phyloP scores from a whole-genome alignment of 2,329 filamentous ascomycete species.

The Ceratocystis colombiana region DNA sequence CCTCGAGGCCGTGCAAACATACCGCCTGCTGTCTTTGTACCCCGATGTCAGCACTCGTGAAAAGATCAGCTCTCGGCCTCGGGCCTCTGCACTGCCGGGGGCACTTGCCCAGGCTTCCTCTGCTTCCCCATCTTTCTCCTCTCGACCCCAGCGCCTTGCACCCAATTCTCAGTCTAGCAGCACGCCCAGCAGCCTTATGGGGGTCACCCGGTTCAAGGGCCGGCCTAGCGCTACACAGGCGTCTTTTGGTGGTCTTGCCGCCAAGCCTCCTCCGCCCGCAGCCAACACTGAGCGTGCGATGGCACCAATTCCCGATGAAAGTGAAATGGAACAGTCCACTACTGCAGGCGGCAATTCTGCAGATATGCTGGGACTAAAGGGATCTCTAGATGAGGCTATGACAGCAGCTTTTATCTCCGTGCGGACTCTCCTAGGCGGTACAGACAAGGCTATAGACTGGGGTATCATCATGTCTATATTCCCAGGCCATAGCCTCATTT shows the following conservation, averaged over 20 bases:
- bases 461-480: constrained; percentile 48
- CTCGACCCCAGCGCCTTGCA: neutral
- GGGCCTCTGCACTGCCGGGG: neutral
- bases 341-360: neutral
- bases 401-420: constrained; percentile 50
- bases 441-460: constrained; percentile 51
- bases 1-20: constrained; percentile 24
- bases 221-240: constrained; percentile 20
- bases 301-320: constrained; percentile 21
- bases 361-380: constrained; percentile 8
- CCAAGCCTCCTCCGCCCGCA: constrained; percentile 13
- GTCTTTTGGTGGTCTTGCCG: constrained; percentile 18
- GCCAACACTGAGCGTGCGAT: constrained; percentile 24
- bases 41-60: constrained; percentile 18
- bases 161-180: neutral
- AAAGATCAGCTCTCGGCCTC: constrained; percentile 8
- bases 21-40: constrained; percentile 20
- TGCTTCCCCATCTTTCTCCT: neutral
- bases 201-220: constrained; percentile 22
- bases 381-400: constrained; percentile 31
- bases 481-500: constrained; percentile 42
- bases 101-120: neutral
- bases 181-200: constrained; percentile 9
- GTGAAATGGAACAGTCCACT: neutral
- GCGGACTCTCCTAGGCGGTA: constrained; percentile 49